Percentiles rank a stretch among this genome's conserved stretches.
These are phyloP conservation scores for Penicillium chermesinum DNA, from an alignment of 495 filamentous ascomycete genomes.

Conservation along the genomic window DNA sequence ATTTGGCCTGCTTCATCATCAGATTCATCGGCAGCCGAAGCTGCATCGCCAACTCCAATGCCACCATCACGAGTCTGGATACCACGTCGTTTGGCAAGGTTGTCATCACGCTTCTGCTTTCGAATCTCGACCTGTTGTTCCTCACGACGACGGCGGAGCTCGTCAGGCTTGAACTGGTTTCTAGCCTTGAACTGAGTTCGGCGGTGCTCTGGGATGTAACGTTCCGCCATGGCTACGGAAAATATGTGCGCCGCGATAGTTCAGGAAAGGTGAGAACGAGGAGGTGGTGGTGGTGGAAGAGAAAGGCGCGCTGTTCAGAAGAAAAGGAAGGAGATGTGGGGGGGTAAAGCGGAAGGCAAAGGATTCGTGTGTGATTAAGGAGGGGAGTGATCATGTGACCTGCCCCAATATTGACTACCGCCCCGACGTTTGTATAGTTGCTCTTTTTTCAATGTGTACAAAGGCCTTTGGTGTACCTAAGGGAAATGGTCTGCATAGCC, in stretches of 20 bases:
- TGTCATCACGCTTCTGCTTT: conserved; percentile 97
- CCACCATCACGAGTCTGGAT: conserved; percentile 70
- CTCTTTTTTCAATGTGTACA: too few relatives aligned
- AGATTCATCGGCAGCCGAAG: conserved; percentile 87
- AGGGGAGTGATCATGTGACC: conserved; percentile 22
- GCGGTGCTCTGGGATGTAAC: conserved; percentile 98
- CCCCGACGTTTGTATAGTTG: too few relatives aligned
- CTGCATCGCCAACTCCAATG: conserved; percentile 73
- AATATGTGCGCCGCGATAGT: conserved; percentile 30
- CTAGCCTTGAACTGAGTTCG: conserved; percentile 99
- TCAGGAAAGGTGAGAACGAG: conserved; percentile 12
- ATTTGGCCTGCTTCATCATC: conserved; percentile 94
- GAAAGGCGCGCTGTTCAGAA: conserved; percentile 12
- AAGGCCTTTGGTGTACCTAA: too few relatives aligned
- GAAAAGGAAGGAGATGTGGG: conserved; percentile 16
- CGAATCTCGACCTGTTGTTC: conserved; percentile 99
- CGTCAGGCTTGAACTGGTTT: conserved; percentile 96
- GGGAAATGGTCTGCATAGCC: too few relatives aligned
- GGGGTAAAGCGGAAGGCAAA: conserved; percentile 30
- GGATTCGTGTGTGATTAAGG: conserved; percentile 26
- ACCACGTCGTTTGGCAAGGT: conserved; percentile 94
- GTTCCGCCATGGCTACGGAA: conserved; percentile 73
- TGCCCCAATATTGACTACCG: conserved; percentile 8
- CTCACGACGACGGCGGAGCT: conserved; percentile 96
- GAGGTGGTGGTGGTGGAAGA: too few relatives aligned